Conservation (phyloP, 805 yeast genomes). For the Saccharomycopsis olivae region DNA sequence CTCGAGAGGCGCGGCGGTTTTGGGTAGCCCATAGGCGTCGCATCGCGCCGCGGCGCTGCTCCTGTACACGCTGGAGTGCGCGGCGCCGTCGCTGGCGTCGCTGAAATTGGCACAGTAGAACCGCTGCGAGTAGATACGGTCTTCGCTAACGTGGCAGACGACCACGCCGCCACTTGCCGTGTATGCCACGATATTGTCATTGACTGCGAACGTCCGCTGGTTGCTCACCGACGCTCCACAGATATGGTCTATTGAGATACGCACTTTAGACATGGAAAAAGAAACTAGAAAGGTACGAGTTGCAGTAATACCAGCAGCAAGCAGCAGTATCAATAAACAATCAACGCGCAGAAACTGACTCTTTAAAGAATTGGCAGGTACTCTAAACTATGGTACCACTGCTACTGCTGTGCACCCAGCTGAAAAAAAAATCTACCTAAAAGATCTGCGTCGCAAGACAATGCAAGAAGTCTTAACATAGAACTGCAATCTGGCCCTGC, state of each 20-base stretch:
- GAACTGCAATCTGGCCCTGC: no score
- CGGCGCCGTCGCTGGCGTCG: neutral
- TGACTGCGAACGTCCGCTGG: neutral
- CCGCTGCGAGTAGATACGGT: neutral
- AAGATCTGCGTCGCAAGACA: no score
- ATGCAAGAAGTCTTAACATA: no score
- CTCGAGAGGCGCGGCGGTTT: neutral
- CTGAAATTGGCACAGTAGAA: neutral
- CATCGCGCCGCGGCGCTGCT: neutral
- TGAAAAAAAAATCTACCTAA: no score
- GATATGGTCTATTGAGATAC: neutral
- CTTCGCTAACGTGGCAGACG: neutral
- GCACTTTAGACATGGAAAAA: no score
- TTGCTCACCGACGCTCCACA: neutral
- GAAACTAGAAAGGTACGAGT: no score
- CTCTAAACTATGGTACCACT: no score
- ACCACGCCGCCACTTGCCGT: conserved; percentile 6
- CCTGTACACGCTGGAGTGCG: neutral
- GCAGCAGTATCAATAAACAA: no score
- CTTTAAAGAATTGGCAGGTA: no score
- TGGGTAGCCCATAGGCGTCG: neutral
- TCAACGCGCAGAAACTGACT: no score
- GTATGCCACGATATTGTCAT: neutral
- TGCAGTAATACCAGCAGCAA: no score
- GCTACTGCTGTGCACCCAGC: no score